Conservation (phyloP, 2,329 filamentous ascomycete species). For the Paramyrothecium sp. region DNA sequence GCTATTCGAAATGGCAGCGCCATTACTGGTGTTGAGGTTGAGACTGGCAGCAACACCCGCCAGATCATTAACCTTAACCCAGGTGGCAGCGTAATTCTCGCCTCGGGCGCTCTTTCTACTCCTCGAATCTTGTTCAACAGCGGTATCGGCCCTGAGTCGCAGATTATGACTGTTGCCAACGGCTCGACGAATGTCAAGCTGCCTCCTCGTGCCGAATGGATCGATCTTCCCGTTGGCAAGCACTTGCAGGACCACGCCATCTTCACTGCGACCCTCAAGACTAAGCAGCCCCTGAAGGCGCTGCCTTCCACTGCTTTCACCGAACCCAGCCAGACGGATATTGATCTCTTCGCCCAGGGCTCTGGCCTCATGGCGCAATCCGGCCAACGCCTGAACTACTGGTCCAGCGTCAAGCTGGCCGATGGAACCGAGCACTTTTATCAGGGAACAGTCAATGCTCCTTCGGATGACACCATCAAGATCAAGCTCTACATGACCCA, state of each 20-base stretch:
- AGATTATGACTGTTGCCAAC: conserved; percentile 45
- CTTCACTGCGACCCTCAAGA: conserved; percentile 22
- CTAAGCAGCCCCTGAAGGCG: conserved; percentile 17
- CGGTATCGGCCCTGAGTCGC: conserved; percentile 62
- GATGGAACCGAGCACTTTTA: conserved; percentile 35
- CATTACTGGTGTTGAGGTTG: conserved; percentile 65
- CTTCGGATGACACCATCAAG: conserved; percentile 39
- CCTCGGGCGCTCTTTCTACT: conserved; percentile 66
- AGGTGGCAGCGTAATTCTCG: conserved; percentile 62
- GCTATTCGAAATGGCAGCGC: conserved; percentile 62
- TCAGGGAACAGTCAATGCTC: conserved; percentile 45
- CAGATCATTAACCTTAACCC: conserved; percentile 62
- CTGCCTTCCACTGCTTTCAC: conserved; percentile 22
- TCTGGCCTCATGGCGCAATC: conserved; percentile 41
- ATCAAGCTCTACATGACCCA: conserved; percentile 51
- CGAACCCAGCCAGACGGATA: conserved; percentile 19
- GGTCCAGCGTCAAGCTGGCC: conserved; percentile 41
- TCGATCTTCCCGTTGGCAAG: conserved; percentile 56
- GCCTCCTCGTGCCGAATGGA: conserved; percentile 50
- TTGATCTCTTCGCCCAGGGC: conserved; percentile 31
- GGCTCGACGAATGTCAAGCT: conserved; percentile 49
- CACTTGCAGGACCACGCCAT: conserved; percentile 54
- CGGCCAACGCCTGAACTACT: conserved; percentile 46
- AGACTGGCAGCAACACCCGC: conserved; percentile 44
- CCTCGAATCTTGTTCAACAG: conserved; percentile 60